Evolutionary conservation across 2,329 filamentous ascomycete genomes (phyloP).

Genomic region (Decorospora gaudefroyi): DNA sequence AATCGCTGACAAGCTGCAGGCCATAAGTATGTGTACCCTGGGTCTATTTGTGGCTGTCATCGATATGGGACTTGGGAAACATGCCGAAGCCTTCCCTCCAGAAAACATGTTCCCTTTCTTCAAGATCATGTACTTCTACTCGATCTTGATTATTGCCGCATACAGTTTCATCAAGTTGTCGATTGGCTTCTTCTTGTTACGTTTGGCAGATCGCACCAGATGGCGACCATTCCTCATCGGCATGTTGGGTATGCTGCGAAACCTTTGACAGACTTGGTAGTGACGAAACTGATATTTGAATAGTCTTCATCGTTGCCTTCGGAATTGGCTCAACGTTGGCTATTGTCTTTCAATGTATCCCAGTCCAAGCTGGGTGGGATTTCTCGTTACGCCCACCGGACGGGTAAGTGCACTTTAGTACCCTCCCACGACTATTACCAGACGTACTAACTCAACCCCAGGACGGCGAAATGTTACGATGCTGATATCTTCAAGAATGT

Average conservation of each 20-base stretch:
- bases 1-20: slow-evolving; percentile 4
- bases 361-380: slow-evolving; percentile 54
- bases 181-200: slow-evolving; percentile 54
- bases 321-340: slow-evolving; percentile 31
- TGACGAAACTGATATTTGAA: neutral
- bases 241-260: slow-evolving; percentile 52
- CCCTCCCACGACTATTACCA: no score
- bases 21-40: slow-evolving; percentile 20
- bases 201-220: slow-evolving; percentile 44
- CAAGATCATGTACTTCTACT: slow-evolving; percentile 52
- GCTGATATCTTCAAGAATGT: slow-evolving; percentile 53
- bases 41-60: slow-evolving; percentile 24
- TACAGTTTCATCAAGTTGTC: slow-evolving; percentile 56
- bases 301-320: slow-evolving; percentile 30
- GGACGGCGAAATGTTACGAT: slow-evolving; percentile 31
- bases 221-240: slow-evolving; percentile 50
- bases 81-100: slow-evolving; percentile 42
- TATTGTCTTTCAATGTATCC: slow-evolving; percentile 41
- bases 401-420: slow-evolving; percentile 14
- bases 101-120: slow-evolving; percentile 43
- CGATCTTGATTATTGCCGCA: slow-evolving; percentile 53
- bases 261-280: neutral
- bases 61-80: slow-evolving; percentile 54
- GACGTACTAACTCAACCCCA: slow-evolving; percentile 1
- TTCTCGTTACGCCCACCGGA: slow-evolving; percentile 26